Percentiles rank a stretch among this genome's conserved stretches.
These are phyloP conservation scores for Xylaria venustula DNA, from an alignment of 495 filamentous ascomycete genomes.

Conservation along the genomic window DNA sequence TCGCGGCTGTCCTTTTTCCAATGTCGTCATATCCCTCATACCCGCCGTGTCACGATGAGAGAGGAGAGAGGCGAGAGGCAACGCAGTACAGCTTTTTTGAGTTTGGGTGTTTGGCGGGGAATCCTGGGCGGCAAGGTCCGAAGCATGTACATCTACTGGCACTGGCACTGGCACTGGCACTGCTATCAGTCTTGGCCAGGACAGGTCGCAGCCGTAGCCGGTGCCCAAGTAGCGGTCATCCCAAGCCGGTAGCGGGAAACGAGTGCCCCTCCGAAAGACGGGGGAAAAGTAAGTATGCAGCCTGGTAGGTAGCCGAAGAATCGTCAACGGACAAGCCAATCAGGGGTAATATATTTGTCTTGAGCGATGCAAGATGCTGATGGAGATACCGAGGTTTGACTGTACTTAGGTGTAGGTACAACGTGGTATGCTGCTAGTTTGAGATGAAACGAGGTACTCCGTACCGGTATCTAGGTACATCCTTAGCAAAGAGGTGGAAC, in stretches of 20 bases:
- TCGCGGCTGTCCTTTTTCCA: neutral
- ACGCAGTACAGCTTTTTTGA: neutral
- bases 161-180: too few relatives aligned
- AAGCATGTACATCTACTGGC: neutral
- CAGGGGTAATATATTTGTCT: neutral
- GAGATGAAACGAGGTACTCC: too few relatives aligned
- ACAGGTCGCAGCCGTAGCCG: constrained; percentile 10
- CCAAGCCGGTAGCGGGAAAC: constrained; percentile 7
- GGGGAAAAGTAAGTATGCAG: constrained; percentile 5
- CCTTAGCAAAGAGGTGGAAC: too few relatives aligned
- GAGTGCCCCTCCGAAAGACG: neutral
- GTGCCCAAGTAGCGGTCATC: neutral
- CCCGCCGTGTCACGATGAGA: neutral
- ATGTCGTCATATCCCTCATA: neutral
- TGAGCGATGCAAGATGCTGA: neutral
- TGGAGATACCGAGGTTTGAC: too few relatives aligned
- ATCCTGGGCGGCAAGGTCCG: constrained; percentile 1
- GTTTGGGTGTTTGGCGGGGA: constrained; percentile 5
- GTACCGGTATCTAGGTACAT: too few relatives aligned
- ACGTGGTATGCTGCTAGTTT: too few relatives aligned
- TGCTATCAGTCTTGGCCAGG: neutral
- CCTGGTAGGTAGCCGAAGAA: constrained; percentile 3
- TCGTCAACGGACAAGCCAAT: constrained; percentile 1
- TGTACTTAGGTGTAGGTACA: too few relatives aligned
- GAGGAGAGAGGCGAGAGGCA: neutral